Evolutionary conservation across 176 grass and related monocot genomes (phyloP).

Genomic region (Phoenix dactylifera): DNA sequence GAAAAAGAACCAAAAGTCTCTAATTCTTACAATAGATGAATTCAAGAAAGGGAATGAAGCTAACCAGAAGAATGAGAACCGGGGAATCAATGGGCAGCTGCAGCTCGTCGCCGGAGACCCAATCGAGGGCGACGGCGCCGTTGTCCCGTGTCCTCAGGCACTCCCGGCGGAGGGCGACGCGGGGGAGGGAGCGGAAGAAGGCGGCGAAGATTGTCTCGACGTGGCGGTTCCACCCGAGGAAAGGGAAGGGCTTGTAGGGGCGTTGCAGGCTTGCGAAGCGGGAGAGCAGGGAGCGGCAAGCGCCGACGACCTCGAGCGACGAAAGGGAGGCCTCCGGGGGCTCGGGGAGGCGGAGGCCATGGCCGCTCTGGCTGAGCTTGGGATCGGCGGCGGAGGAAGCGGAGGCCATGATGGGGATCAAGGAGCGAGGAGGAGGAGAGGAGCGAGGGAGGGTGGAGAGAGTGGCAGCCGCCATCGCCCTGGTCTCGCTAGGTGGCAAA

Average conservation of each 20-base stretch:
- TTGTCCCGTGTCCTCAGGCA: conserved; percentile 68
- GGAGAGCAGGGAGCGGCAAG: conserved; percentile 41
- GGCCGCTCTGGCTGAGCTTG: background rate
- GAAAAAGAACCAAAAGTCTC: no score
- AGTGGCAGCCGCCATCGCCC: conserved; percentile 6
- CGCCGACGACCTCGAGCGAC: conserved; percentile 65
- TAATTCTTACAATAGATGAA: no score
- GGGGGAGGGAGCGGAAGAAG: conserved; percentile 51
- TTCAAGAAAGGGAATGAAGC: background rate
- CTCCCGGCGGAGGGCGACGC: conserved; percentile 46
- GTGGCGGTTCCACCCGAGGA: conserved; percentile 63
- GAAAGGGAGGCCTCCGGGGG: conserved; percentile 11
- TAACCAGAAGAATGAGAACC: conserved; percentile 78
- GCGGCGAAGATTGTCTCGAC: conserved; percentile 90
- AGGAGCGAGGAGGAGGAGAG: conserved; percentile 10
- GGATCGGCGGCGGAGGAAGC: background rate
- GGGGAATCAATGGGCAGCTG: conserved; percentile 46
- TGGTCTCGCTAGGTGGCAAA: no score
- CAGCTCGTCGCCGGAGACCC: conserved; percentile 68
- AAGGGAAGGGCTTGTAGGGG: conserved; percentile 63
- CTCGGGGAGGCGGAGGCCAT: background rate
- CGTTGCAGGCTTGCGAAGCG: conserved; percentile 60
- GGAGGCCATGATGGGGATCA: conserved; percentile 9
- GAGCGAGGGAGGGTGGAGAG: conserved; percentile 9
- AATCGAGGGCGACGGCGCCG: conserved; percentile 74